Evolutionary conservation across 164 flowering plant genomes (phyloP), one percentile per base, ranked within the genome.

Genomic region (Berberis vulgaris): DNA sequence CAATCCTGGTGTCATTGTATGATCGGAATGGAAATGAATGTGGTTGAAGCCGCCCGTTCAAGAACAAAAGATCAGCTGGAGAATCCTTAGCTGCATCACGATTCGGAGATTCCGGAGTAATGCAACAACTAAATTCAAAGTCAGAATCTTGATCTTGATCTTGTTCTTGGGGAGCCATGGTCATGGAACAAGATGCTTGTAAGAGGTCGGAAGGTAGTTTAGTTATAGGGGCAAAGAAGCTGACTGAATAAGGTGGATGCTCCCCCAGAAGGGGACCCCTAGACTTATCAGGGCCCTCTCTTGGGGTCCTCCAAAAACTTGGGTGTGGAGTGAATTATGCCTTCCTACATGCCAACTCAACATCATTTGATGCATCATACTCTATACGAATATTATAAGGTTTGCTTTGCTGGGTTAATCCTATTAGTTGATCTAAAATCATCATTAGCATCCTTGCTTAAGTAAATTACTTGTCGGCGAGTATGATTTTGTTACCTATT

Each of bases 61-160:
- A 71, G 82, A 88, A 86, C 58, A 86, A 67, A 55, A 77, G 74
- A 67, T 86, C 95, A 1, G 95, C 95, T 0, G 86, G 89, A 1
- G 86, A 85, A 66, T 50, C 54, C 58, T 65, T 71, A 66, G 12
- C 56, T 4, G 74, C 70, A 59, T 78, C 82, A 13, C 26, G 53
- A 4, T 74, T 59, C 2, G 87, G 86, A 0, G 85, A 86, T 10
- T 68, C 79, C 0, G 84, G 82, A 0, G 79, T 74, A 0, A 70
- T 44, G 7, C 61, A 73, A 26, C 26, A 26, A 3, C 78, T 86
- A 59, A 87, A 83, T 65, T 87, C 86, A 45, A 86, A 84, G 13
- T 66, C 67, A 1, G 63, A 62, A 43, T 69, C 66, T 63, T 62
- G 67, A 50, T 1, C 59, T 53, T 62, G 44, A 7, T 43, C 67